A percentile compares a stretch with the other conserved stretches of the same genome.
Conservation (phyloP, 2,329 filamentous ascomycete species). For the Colletotrichum lindemuthianum region DNA sequence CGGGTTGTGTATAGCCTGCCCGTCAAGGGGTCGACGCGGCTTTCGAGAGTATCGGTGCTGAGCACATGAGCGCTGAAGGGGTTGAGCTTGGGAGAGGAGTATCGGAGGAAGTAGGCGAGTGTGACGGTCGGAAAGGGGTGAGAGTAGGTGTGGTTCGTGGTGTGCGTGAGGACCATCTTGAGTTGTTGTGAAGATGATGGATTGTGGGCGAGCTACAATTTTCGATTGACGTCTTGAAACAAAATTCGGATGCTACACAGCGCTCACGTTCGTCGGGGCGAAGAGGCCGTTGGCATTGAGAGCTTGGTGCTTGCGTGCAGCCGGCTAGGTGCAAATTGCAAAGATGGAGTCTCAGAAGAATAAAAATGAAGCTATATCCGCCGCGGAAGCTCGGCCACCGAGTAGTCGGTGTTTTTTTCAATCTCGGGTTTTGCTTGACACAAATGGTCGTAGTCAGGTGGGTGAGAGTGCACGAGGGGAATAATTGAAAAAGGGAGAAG, state of each 20-base stretch:
- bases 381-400: constrained; percentile 26
- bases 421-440: constrained; percentile 13
- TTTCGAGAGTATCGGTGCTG: constrained; percentile 84
- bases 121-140: constrained; percentile 88
- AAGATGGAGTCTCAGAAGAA: constrained; percentile 1
- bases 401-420: constrained; percentile 11
- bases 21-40: constrained; percentile 76
- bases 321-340: constrained; percentile 6
- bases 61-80: constrained; percentile 85
- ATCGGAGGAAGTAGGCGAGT: constrained; percentile 89
- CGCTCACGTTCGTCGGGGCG: constrained; percentile 28
- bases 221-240: neutral
- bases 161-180: constrained; percentile 71
- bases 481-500: neutral
- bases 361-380: constrained; percentile 25
- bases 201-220: neutral
- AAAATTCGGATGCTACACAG: constrained; percentile 8
- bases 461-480: neutral
- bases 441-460: neutral
- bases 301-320: constrained; percentile 3
- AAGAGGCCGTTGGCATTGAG: constrained; percentile 25
- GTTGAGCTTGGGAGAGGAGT: constrained; percentile 76
- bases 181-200: constrained; percentile 13
- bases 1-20: constrained; percentile 82
- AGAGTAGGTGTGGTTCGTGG: constrained; percentile 76